Evolutionary conservation across 1,139 yeast genomes (phyloP), one percentile per base, ranked within the genome.

Genomic region (Scheffersomyces segobiensis): DNA sequence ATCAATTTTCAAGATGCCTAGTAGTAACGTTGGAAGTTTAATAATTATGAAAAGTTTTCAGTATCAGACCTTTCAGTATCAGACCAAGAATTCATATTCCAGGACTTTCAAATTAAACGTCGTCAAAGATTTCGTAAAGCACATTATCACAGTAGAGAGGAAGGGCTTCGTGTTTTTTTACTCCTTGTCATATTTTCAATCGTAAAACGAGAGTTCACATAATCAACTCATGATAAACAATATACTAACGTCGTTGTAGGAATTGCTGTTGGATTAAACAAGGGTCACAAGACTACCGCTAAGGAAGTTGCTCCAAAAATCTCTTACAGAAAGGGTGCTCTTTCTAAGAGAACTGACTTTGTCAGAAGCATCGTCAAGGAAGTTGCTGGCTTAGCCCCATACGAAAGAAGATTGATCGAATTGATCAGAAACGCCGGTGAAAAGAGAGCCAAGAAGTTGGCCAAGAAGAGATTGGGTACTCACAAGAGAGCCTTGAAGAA

Each of bases 381-480:
- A 86, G 98, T 96, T 76, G 86, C 97, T 71, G 99, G 99, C 80
- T 89, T 93, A 79, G 98, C 99, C 72, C 99, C 99, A 84, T 96
- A 96, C 85, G 99, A 96, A 87, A 93, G 98, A 88, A 93, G 99
- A 87, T 89, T 95, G 81, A 90, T 96, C 78, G 99, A 96, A 86
- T 88, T 96, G 86, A 88, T 96, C 90, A 95, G 99, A 89, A 96
- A 96, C 87, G 95, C 98, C 79, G 97, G 97, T 89, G 99, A 96
- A 87, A 96, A 96, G 97, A 96, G 99, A 87, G 99, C 99, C 74
- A 92, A 96, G 91, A 96, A 96, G 93, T 93, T 96, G 80, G 98
- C 98, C 72, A 96, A 96, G 96, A 95, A 92, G 97, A 95, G 97
- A 95, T 92, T 96, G 81, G 99, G 99, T 85, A 93, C 99, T 76